These are phyloP conservation scores for Schwanniomyces occidentalis DNA, from an alignment of 805 yeast genomes.

Conservation along the genomic window DNA sequence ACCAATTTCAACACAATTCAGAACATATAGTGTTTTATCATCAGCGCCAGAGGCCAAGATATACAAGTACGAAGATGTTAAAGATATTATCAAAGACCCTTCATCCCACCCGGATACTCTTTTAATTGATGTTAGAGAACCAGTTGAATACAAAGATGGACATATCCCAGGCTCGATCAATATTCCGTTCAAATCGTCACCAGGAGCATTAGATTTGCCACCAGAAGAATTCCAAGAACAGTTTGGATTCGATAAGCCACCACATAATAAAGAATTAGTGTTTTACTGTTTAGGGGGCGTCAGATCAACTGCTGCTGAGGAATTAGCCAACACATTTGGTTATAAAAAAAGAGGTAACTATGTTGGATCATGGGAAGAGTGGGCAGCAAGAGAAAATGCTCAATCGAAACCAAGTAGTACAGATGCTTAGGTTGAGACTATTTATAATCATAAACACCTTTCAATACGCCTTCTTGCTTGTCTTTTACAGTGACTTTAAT, in stretches of 20 bases:
- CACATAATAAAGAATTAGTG: slow-evolving; percentile 65
- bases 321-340: slow-evolving; percentile 87
- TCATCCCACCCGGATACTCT: slow-evolving; percentile 45
- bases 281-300: slow-evolving; percentile 94
- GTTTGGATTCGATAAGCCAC: slow-evolving; percentile 83
- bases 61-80: slow-evolving; percentile 55
- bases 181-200: slow-evolving; percentile 85
- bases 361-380: slow-evolving; percentile 83
- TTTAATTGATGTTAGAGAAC: slow-evolving; percentile 91
- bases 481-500: too few species aligned
- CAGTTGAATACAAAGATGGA: slow-evolving; percentile 72
- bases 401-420: background rate
- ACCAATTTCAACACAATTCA: slow-evolving; percentile 9
- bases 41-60: slow-evolving; percentile 44
- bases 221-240: slow-evolving; percentile 77
- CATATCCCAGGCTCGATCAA: slow-evolving; percentile 83
- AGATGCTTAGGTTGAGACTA: too few species aligned
- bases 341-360: slow-evolving; percentile 83
- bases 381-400: slow-evolving; percentile 51
- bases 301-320: slow-evolving; percentile 88
- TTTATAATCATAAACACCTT: too few species aligned
- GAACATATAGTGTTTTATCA: slow-evolving; percentile 39
- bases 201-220: slow-evolving; percentile 84
- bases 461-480: too few species aligned
- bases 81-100: slow-evolving; percentile 43